Evolutionary conservation across 1,139 yeast species (phyloP).

Genomic region (Magnusiomyces sp.): DNA sequence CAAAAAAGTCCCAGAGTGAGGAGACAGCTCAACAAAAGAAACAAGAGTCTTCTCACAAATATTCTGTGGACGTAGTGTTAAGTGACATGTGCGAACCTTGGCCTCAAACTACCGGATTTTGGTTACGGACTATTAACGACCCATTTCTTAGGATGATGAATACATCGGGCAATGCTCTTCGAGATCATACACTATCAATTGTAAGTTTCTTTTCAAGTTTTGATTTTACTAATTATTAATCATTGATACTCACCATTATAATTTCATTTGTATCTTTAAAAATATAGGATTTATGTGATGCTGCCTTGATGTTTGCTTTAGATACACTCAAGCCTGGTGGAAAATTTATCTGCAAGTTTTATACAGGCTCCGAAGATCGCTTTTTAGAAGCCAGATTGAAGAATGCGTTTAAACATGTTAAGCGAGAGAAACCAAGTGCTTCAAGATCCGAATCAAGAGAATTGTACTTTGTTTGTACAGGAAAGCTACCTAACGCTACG

Average conservation of each 20-base stretch:
- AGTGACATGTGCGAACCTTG: constrained; percentile 85
- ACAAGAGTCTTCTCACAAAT: constrained; percentile 9
- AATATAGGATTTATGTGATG: constrained; percentile 73
- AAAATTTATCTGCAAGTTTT: constrained; percentile 61
- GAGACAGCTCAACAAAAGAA: background rate
- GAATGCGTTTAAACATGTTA: constrained; percentile 52
- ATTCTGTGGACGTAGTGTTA: constrained; percentile 58
- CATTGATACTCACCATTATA: background rate
- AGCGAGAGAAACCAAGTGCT: constrained; percentile 51
- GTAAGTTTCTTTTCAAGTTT: constrained; percentile 30
- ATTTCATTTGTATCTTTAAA: constrained; percentile 4
- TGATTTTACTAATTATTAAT: background rate
- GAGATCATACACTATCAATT: constrained; percentile 54
- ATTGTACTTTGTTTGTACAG: constrained; percentile 58
- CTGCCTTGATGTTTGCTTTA: constrained; percentile 69
- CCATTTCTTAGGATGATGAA: constrained; percentile 75
- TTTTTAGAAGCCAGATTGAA: constrained; percentile 48
- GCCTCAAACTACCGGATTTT: constrained; percentile 54
- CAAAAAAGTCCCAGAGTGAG: background rate
- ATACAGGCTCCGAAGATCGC: constrained; percentile 59
- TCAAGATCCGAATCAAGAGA: constrained; percentile 58
- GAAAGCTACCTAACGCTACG: constrained; percentile 41
- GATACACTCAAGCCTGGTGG: constrained; percentile 65
- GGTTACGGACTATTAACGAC: constrained; percentile 65
- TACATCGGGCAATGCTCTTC: constrained; percentile 53